Percentiles rank a stretch among this genome's conserved stretches.
These are phyloP conservation scores for Cryptosporidium sp. DNA, from an alignment of 169 alveolate genomes.

Conservation along the genomic window DNA sequence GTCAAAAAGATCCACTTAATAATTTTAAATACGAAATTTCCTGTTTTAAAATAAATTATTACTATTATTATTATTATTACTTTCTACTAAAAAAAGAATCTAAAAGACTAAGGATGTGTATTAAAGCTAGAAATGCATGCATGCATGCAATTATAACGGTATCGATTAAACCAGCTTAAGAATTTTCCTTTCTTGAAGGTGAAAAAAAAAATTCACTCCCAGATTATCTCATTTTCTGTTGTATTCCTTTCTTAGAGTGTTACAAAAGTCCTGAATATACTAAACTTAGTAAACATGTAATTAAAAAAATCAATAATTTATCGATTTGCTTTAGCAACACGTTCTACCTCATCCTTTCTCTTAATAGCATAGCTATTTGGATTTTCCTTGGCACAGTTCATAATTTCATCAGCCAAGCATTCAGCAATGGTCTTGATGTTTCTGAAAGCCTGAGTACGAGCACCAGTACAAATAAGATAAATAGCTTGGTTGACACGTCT, in stretches of 20 bases:
- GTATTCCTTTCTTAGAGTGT: neutral
- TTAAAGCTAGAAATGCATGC: conserved; percentile 4
- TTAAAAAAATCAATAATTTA: conserved; percentile 79
- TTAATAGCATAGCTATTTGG: conserved; percentile 97
- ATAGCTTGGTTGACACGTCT: conserved; percentile 99
- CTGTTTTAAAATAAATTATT: neutral
- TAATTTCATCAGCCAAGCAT: conserved; percentile 99
- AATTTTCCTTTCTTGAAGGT: neutral
- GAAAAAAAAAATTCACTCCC: neutral
- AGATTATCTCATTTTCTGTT: neutral
- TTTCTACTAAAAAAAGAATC: conserved; percentile 4
- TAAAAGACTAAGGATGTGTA: neutral
- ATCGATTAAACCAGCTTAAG: neutral
- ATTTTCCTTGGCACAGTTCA: conserved; percentile 97
- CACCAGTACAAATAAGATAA: conserved; percentile 97
- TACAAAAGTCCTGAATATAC: conserved; percentile 33
- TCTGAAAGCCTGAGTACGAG: conserved; percentile 96
- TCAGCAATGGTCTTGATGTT: conserved; percentile 98
- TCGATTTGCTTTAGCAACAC: conserved; percentile 99
- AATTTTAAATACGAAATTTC: neutral
- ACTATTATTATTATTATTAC: neutral
- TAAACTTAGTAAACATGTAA: conserved; percentile 21
- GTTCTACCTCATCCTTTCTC: conserved; percentile 99
- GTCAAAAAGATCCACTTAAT: neutral
- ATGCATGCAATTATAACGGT: conserved; percentile 20